Evolutionary conservation across 75 land plant genomes (phyloP), one percentile per base, ranked within the genome.

Genomic region (Cupressus sempervirens): DNA sequence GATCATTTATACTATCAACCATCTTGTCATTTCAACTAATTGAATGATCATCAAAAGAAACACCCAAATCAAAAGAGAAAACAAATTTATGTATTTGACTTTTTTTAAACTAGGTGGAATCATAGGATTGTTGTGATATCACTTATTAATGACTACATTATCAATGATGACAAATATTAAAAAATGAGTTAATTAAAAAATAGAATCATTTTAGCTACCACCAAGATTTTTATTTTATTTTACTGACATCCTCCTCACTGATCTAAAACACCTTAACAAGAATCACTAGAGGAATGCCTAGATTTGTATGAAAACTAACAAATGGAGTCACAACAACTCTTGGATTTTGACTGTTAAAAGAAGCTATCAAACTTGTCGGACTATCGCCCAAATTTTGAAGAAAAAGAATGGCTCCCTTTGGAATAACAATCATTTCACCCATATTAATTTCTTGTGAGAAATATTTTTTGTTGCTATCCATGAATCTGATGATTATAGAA

Each of bases 341-440:
- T 20, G 91, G 91, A 83, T 80, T 68, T 26, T 88, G 87, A 65
- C 83, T 85, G 80, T 84, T 90, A 35, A 90, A 86, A 23, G 75
- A 73, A 11, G 86, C 77, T 10, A 85, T 11, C 18, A 85, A 80
- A 38, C 74, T 3, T 9, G 89, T 84, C 14, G 74, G 45, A 3
- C 34, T 62, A 1, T n/a, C 13, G 0, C 84, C 89, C 11, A 41
- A 34, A 65, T 90, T 90, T 9, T 54, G 56, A 56, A 82, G 86
- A 83, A 90, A 90, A 50, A 88, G 91, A 77, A 90, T 46, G 50
- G 88, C 12, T 29, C 91, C 91, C 20, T 54, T 41, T 0, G 91
- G 91, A 56, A 88, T 88, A 23, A 88, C 76, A 73, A 88, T 86
- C 75, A 86, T 4, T 23, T 90, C 91, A 4, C 89, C 89, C 32